Evolutionary conservation across 331 rosid species (phyloP).

Genomic region (Telfairia occidentalis): DNA sequence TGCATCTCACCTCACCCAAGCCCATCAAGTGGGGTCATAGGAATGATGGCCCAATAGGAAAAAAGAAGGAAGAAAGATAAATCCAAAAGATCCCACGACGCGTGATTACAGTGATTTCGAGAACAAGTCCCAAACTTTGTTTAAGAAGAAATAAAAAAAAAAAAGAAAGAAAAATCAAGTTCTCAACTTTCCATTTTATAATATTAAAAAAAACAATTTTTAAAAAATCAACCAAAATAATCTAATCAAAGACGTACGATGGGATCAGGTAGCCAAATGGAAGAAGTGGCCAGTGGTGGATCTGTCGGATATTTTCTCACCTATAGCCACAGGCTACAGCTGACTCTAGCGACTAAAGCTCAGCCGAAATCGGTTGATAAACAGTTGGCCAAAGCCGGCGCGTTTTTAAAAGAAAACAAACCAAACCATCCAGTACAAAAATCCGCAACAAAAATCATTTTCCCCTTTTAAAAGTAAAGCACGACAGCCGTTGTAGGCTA

Average conservation of each 20-base stretch:
- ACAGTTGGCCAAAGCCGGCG: background rate
- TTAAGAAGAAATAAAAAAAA: background rate
- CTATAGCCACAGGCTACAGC: background rate
- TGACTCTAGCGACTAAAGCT: background rate
- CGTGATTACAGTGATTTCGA: constrained; percentile 1
- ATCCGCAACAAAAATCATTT: background rate
- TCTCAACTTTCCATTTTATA: background rate
- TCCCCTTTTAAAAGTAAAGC: background rate
- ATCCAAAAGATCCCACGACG: background rate
- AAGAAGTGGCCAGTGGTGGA: background rate
- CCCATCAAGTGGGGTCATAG: constrained; percentile 5
- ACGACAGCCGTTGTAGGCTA: background rate
- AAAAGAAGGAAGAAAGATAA: background rate
- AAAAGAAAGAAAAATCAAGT: background rate
- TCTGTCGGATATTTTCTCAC: constrained; percentile 6
- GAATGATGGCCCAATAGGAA: background rate
- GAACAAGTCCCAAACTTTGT: background rate
- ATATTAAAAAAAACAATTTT: background rate
- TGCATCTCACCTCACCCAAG: background rate
- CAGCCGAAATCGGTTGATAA: background rate
- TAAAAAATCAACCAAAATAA: background rate
- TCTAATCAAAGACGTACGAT: background rate
- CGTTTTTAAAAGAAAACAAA: background rate
- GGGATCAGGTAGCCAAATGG: background rate
- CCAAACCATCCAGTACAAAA: background rate